Evolutionary conservation across 257 asterid genomes (phyloP).

Genomic region (Scutellaria barbata): DNA sequence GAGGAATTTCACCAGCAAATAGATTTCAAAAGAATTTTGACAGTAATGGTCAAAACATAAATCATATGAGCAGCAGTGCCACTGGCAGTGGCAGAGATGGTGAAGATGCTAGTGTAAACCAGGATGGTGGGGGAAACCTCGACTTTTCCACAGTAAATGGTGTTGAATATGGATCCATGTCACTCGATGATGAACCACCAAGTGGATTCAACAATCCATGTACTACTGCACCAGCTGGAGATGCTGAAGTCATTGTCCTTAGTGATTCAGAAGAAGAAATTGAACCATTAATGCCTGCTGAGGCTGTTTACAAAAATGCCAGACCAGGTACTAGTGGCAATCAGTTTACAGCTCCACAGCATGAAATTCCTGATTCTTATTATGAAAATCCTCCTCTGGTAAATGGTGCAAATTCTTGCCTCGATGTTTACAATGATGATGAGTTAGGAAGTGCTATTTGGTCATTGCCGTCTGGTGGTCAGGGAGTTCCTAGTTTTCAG

Average conservation of each 20-base stretch:
- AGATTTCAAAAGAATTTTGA: conserved; percentile 49
- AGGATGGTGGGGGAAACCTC: conserved; percentile 65
- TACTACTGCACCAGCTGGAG: conserved; percentile 54
- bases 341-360: conserved; percentile 52
- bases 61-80: conserved; percentile 91
- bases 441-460: conserved; percentile 72
- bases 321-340: conserved; percentile 49
- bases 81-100: conserved; percentile 86
- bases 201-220: conserved; percentile 47
- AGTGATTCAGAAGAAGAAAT: conserved; percentile 92
- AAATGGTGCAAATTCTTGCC: conserved; percentile 54
- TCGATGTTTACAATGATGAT: conserved; percentile 66
- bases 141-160: conserved; percentile 62
- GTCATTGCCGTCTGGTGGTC: conserved; percentile 78
- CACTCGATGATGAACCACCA: conserved; percentile 53
- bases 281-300: conserved; percentile 52
- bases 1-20: conserved; percentile 58
- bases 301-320: conserved; percentile 40
- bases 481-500: conserved; percentile 80
- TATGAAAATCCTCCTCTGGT: conserved; percentile 58
- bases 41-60: conserved; percentile 46
- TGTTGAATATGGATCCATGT: conserved; percentile 66
- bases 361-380: conserved; percentile 64
- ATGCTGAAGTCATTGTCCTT: conserved; percentile 71
- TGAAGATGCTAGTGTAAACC: conserved; percentile 90